phyloP scores from a whole-genome alignment of 2,329 filamentous ascomycete genomes.

The Fusarium newnesense region DNA sequence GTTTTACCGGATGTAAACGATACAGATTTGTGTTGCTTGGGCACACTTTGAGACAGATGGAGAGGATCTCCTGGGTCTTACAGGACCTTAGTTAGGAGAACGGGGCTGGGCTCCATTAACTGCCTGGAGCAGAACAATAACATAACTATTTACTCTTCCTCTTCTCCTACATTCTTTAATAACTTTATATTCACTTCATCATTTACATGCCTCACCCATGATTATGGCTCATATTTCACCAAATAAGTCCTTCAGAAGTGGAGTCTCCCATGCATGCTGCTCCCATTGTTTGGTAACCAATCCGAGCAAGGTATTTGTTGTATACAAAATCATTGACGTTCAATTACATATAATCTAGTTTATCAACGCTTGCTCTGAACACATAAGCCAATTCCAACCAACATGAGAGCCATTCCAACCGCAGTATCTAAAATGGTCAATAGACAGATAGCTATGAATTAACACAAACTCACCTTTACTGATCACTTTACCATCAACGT shows the following conservation, averaged over 20 bases:
- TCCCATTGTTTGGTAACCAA: conserved; percentile 33
- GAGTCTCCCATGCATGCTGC: conserved; percentile 32
- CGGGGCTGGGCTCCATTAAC: conserved; percentile 42
- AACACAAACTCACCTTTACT: conserved; percentile 70
- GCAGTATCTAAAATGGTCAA: conserved; percentile 72
- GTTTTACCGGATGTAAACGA: conserved; percentile 20
- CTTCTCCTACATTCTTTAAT: not conserved
- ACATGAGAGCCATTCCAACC: conserved; percentile 81
- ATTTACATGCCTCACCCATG: not conserved
- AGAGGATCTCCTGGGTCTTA: conserved; percentile 17
- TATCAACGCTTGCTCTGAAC: conserved; percentile 71
- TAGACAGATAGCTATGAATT: not conserved
- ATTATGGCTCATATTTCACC: not conserved
- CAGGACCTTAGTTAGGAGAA: conserved; percentile 2
- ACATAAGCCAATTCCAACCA: conserved; percentile 84
- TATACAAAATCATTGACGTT: conserved; percentile 9
- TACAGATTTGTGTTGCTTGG: conserved; percentile 22
- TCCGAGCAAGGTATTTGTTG: conserved; percentile 22
- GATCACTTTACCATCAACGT: conserved; percentile 91
- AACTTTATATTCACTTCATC: not conserved
- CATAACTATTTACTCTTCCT: conserved; percentile 2
- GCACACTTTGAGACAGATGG: conserved; percentile 28
- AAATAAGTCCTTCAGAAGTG: conserved; percentile 22
- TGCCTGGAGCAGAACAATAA: conserved; percentile 43
- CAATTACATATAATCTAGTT: conserved; percentile 6